Conservation (phyloP, 306 rosid species). For the Casuarina cunninghamiana region DNA sequence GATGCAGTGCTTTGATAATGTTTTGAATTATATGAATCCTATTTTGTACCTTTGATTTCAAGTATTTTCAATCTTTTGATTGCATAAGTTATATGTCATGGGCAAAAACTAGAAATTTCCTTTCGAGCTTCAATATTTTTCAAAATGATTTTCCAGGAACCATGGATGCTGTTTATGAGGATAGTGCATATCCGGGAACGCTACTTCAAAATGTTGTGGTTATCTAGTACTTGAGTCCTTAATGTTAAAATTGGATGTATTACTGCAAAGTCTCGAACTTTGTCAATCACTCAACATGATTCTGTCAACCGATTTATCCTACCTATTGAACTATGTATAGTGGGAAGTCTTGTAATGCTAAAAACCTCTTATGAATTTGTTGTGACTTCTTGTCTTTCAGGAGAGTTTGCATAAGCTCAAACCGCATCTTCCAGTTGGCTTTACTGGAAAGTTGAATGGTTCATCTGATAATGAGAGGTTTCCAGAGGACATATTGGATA, state of each 20-base stretch:
- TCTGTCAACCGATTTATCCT: slow-evolving; percentile 2
- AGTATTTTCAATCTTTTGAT: background rate
- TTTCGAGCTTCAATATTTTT: background rate
- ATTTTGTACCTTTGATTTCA: background rate
- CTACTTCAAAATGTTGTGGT: background rate
- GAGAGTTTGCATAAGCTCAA: slow-evolving; percentile 43
- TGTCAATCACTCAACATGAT: background rate
- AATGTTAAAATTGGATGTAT: slow-evolving; percentile 11
- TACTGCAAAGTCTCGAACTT: background rate
- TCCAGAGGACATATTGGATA: slow-evolving; percentile 25
- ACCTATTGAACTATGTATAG: background rate
- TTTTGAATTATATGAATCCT: background rate
- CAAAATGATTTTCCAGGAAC: background rate
- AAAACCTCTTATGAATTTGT: slow-evolving; percentile 11
- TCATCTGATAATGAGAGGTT: slow-evolving; percentile 32
- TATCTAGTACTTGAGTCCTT: background rate
- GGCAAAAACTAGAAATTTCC: background rate
- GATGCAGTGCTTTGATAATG: background rate
- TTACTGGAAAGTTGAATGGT: slow-evolving; percentile 47
- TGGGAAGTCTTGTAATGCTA: slow-evolving; percentile 20
- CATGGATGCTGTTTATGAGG: slow-evolving; percentile 2
- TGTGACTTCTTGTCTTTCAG: slow-evolving; percentile 42
- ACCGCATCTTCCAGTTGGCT: slow-evolving; percentile 39
- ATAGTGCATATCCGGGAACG: background rate
- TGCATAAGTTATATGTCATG: background rate